A percentile compares a stretch with the other conserved stretches of the same genome.
Conservation (phyloP, 306 rosid genomes). For the Amphicarpaea edgeworthii region DNA sequence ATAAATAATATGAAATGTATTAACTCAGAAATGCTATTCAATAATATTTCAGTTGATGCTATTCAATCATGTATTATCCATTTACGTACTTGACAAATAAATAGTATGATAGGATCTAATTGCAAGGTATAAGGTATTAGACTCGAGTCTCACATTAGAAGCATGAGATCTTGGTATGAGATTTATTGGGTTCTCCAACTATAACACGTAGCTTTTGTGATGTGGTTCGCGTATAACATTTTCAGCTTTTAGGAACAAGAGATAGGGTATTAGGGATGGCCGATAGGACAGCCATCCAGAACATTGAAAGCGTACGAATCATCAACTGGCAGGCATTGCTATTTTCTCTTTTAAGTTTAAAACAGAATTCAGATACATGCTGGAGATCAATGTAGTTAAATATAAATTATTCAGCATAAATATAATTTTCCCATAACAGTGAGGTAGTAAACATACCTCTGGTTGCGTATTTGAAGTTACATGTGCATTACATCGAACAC, state of each 20-base stretch:
- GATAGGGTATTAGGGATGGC: no score
- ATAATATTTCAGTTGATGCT: neutral
- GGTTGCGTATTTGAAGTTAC: conserved; percentile 64
- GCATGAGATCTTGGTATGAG: neutral
- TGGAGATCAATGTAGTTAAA: conserved; percentile 25
- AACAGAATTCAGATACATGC: conserved; percentile 7
- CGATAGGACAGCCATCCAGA: neutral
- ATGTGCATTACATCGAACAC: conserved; percentile 91
- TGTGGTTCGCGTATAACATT: no score
- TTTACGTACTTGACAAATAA: neutral
- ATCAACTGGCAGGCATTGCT: conserved; percentile 1
- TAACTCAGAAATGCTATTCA: conserved; percentile 20
- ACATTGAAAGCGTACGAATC: neutral
- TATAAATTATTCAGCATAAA: neutral
- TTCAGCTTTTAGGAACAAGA: neutral
- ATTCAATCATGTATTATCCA: conserved; percentile 28
- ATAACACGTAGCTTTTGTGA: no score
- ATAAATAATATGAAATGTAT: conserved; percentile 6
- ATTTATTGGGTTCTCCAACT: no score
- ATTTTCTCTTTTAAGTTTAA: conserved; percentile 15
- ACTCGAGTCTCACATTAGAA: neutral
- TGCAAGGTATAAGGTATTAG: neutral
- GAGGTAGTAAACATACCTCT: conserved; percentile 55
- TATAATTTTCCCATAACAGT: conserved; percentile 14
- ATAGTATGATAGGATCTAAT: conserved; percentile 3